Evolutionary conservation across 1,284 basidiomycete species (phyloP).

Genomic region (Boletus holoroseus): DNA sequence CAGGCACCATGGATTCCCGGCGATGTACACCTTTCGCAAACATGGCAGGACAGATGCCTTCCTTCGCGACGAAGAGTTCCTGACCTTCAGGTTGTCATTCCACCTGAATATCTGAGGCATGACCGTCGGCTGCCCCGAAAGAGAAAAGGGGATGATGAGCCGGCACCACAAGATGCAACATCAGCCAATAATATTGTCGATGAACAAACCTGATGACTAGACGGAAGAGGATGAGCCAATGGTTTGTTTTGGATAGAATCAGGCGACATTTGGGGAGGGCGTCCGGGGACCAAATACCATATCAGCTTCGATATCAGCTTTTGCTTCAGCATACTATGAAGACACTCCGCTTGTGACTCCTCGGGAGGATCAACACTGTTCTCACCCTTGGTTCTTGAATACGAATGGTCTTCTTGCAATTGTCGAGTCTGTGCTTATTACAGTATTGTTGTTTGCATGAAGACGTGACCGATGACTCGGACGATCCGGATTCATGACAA

Average conservation of each 20-base stretch:
- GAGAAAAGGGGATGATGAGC: neutral
- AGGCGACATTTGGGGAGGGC: neutral
- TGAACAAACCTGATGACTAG: neutral
- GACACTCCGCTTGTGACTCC: neutral
- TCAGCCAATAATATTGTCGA: neutral
- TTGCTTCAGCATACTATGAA: neutral
- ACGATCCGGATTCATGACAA: neutral
- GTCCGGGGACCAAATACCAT: neutral
- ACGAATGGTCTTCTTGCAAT: neutral
- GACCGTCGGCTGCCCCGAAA: constrained; percentile 31
- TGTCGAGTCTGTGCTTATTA: neutral
- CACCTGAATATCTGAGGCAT: constrained; percentile 32
- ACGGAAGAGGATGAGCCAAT: neutral
- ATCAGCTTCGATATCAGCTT: neutral
- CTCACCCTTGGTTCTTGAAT: neutral
- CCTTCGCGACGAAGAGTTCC: constrained; percentile 21
- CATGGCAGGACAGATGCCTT: constrained; percentile 27
- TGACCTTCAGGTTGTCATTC: constrained; percentile 18
- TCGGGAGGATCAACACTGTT: neutral
- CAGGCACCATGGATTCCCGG: constrained; percentile 34
- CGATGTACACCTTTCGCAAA: constrained; percentile 11
- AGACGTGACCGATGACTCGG: neutral
- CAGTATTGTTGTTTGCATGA: neutral
- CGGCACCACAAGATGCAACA: neutral
- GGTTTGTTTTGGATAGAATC: too few species aligned